These are phyloP conservation scores for Stenocarpella maydis DNA, from an alignment of 2,329 filamentous ascomycete genomes.

Conservation along the genomic window DNA sequence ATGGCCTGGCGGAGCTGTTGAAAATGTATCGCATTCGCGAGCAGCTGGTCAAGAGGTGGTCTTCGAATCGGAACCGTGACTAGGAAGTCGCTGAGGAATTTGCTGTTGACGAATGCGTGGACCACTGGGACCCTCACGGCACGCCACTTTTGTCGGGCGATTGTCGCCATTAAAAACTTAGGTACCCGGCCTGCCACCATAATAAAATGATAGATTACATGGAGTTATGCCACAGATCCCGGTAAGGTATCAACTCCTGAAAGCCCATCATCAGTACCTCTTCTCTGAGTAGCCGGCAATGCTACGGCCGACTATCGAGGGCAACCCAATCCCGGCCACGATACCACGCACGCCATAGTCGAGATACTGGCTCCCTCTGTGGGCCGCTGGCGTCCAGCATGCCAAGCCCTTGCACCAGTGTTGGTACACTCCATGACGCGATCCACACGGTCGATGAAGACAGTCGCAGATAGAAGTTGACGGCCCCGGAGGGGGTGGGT, in stretches of 20 bases:
- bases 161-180: too few species aligned
- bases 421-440: too few species aligned
- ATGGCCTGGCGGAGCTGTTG: conserved; percentile 65
- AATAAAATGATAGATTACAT: background rate
- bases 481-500: too few species aligned
- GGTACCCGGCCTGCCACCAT: background rate
- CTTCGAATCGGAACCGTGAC: conserved; percentile 42
- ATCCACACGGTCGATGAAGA: too few species aligned
- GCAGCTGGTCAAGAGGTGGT: conserved; percentile 44
- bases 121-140: too few species aligned
- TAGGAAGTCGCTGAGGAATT: background rate
- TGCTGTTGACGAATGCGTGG: background rate
- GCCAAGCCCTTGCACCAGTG: too few species aligned
- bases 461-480: too few species aligned
- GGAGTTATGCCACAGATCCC: background rate
- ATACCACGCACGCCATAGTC: too few species aligned
- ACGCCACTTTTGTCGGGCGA: too few species aligned
- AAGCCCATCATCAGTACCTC: background rate
- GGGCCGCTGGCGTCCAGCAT: too few species aligned
- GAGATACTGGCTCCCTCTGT: too few species aligned
- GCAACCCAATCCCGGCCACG: conserved; percentile 39
- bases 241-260: background rate
- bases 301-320: conserved; percentile 44
- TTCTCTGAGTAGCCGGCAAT: background rate
- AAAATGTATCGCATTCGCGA: conserved; percentile 43